Conservation (phyloP, 805 yeast species). For the Citeromyces nyonsensis region DNA sequence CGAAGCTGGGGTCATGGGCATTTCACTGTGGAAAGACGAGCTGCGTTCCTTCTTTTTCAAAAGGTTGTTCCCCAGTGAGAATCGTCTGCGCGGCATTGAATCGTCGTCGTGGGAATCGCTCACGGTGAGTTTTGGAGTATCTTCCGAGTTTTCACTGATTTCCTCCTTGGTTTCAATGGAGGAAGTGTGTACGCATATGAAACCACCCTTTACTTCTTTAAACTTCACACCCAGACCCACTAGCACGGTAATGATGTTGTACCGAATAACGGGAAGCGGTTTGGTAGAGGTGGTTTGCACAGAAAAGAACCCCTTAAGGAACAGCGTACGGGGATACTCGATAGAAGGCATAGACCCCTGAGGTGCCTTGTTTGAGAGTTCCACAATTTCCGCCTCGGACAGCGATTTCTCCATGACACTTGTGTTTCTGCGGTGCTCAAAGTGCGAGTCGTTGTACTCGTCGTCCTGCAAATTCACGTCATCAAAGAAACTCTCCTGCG, state of each 20-base stretch:
- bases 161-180: conserved; percentile 24
- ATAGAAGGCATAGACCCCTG: conserved; percentile 85
- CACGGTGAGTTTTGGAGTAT: conserved; percentile 8
- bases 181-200: conserved; percentile 62
- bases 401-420: conserved; percentile 12
- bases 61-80: conserved; percentile 44
- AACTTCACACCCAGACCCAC: conserved; percentile 64
- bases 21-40: conserved; percentile 12
- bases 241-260: conserved; percentile 67
- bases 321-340: conserved; percentile 82
- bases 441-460: conserved; percentile 4
- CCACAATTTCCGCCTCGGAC: conserved; percentile 30
- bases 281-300: conserved; percentile 93
- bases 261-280: conserved; percentile 77
- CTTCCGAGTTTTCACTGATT: conserved; percentile 14
- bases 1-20: conserved; percentile 22
- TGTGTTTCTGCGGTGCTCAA: background rate
- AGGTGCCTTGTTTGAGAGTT: conserved; percentile 33
- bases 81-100: conserved; percentile 29
- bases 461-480: conserved; percentile 29
- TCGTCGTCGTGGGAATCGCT: conserved; percentile 7
- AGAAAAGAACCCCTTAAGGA: conserved; percentile 84
- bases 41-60: conserved; percentile 37
- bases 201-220: conserved; percentile 89
- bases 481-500: conserved; percentile 43